These are phyloP conservation scores for Cryptosporidium viatorum DNA, from an alignment of 169 alveolate species.

Conservation along the genomic window DNA sequence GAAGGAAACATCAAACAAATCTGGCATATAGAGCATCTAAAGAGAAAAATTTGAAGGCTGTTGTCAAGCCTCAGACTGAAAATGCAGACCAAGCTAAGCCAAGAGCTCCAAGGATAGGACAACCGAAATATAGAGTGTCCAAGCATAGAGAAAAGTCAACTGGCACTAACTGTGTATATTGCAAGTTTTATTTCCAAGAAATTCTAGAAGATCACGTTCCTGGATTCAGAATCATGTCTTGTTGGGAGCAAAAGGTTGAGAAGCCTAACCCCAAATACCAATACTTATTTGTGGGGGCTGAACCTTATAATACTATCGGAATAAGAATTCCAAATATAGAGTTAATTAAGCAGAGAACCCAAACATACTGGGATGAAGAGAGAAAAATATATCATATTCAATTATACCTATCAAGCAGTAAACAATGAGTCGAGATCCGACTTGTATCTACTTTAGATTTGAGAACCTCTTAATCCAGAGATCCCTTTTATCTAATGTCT, in stretches of 20 bases:
- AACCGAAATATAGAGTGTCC: conserved; percentile 50
- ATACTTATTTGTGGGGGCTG: conserved; percentile 97
- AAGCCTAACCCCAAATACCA: conserved; percentile 95
- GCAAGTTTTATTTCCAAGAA: conserved; percentile 43
- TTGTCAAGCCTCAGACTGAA: conserved; percentile 84
- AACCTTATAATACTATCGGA: conserved; percentile 98
- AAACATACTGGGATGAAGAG: conserved; percentile 93
- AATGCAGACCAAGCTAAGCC: conserved; percentile 53
- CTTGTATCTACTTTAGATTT: conserved; percentile 1
- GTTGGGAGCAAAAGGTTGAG: conserved; percentile 94
- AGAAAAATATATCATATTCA: conserved; percentile 92
- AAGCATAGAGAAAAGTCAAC: conserved; percentile 48
- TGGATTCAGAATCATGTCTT: conserved; percentile 95
- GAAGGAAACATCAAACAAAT: conserved; percentile 95
- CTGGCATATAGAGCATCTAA: conserved; percentile 94
- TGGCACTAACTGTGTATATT: conserved; percentile 31
- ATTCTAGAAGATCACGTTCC: conserved; percentile 80
- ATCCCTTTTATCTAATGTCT: not conserved
- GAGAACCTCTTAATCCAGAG: conserved; percentile 43
- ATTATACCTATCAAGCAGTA: conserved; percentile 71
- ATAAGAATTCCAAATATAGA: conserved; percentile 95
- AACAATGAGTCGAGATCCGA: not conserved
- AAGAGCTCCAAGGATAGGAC: conserved; percentile 79
- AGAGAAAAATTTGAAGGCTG: conserved; percentile 90
- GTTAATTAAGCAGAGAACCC: conserved; percentile 87